Evolutionary conservation across 2,329 filamentous ascomycete genomes (phyloP).

Genomic region (Fusarium mundagurra): DNA sequence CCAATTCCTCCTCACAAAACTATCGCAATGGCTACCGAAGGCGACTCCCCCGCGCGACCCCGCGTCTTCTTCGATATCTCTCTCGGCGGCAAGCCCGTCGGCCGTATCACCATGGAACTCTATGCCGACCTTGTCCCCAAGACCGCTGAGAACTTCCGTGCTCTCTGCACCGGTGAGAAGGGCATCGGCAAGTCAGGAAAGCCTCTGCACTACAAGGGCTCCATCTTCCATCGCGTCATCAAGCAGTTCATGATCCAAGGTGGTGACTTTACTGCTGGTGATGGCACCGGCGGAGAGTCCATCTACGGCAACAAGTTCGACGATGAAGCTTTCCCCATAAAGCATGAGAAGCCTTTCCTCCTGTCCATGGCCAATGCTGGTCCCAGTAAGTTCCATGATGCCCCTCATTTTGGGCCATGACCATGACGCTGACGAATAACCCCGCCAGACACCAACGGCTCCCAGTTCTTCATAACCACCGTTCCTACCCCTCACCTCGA

Average conservation of each 20-base stretch:
- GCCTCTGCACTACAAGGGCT: constrained; percentile 92
- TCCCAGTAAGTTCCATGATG: constrained; percentile 67
- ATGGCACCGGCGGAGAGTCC: constrained; percentile 94
- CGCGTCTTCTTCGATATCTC: constrained; percentile 94
- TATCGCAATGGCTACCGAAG: constrained; percentile 53
- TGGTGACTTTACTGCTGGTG: constrained; percentile 94
- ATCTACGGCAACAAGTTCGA: constrained; percentile 98
- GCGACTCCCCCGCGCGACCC: constrained; percentile 65
- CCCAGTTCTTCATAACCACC: constrained; percentile 98
- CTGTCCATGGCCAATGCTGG: constrained; percentile 98
- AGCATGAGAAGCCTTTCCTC: constrained; percentile 93
- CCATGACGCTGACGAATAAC: constrained; percentile 22
- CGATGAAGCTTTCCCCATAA: constrained; percentile 92
- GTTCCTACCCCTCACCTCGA: constrained; percentile 95
- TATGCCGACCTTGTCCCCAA: constrained; percentile 83
- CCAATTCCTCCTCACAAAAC: neutral
- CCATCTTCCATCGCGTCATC: constrained; percentile 94
- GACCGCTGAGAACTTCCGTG: constrained; percentile 96
- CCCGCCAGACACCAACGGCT: constrained; percentile 84
- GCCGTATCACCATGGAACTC: constrained; percentile 88
- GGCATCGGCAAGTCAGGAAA: constrained; percentile 83
- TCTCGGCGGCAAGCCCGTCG: constrained; percentile 77
- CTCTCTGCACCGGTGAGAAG: constrained; percentile 94
- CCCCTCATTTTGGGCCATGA: neutral
- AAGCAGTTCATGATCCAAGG: constrained; percentile 97